Base-by-base conservation (phyloP, 2,329 filamentous ascomycete genomes). In the Fusarium denticulatum region DNA sequence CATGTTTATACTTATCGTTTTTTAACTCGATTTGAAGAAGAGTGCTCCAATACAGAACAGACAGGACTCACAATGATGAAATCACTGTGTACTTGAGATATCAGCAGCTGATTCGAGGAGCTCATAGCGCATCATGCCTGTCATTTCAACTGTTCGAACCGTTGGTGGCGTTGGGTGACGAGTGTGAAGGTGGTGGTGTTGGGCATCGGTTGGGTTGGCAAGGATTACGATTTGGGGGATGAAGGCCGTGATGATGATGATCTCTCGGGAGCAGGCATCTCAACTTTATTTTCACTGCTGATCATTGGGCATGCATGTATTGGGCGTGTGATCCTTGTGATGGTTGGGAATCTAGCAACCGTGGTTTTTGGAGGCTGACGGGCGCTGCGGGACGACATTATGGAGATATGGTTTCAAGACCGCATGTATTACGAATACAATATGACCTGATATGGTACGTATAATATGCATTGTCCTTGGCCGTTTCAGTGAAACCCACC, bases 181-280 rank as follows among this genome's bases (percentile, higher is more conserved):
- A 71, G 43, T 37, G 65, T 63, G 73, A 57, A 65, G 69, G 60
- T 68, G 61, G 70, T 73, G 63, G 69, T 69, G 71, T 78, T 76
- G 73, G 75, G 76, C 67, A 70, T 61, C 63, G 61, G 52, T 69
- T 57, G 60, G 66, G 64, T 74, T 64, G 59, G 57, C 67, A 66
- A 56, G 60, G 61, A 40, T 69, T 45, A 67, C 37, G 49, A 40
- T 53, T 56, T 57, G 60, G 61, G 61, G 67, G 64, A 43, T 64
- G 42, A 55, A 40, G 47, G 63, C 43, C 56, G 53, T 59, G 64
- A 69, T 49, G 52, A 74, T 45, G 67, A 60, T 66, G 60, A 69
- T 69, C 52, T 55, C 55, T 67, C 32, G 57, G 60, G 47, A 61
- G 37, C 43, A 53, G 24, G 46, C 26, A 60, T 62, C 60, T 66